Evolutionary conservation across 106 monocot genomes (phyloP), one percentile per base, ranked within the genome.

Genomic region (Hemerocallis citrina): DNA sequence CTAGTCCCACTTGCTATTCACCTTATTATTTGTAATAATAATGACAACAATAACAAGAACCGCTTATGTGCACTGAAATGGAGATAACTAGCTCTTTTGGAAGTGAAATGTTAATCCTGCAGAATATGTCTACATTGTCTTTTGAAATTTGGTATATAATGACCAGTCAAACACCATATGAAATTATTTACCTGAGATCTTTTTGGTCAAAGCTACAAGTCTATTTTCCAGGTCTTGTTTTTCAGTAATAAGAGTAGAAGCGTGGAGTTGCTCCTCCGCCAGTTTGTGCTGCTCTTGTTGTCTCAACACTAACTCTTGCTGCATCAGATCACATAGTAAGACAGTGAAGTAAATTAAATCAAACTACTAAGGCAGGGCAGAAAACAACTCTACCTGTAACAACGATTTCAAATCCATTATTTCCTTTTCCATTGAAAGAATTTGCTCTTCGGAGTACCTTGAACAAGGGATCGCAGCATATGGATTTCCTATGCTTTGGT

Each of bases 221-320:
- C 47, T 81, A 57, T 82, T 79, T 82, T 98, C 98, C 31, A 98
- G 50, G 36, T 85, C 79, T 73, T 75, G 79, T 56, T 82, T 98
- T 71, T 88, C 88, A 68, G 71, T 61, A 42, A 71, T 21, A n/a
- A 98, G 72, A 6, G 75, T 65, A 48, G 84, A 82, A 74, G 38
- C 34, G 5, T 41, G 81, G 9, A 62, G 46, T 63, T 78, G 87
- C 45, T 88, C 88, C 62, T 82, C 79, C 20, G 55, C 51, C 57
- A 92, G 62, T 63, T 79, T 91, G 16, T 81, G 68, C 27, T 84
- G 81, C 46, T 79, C 91, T 36, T 98, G 81, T 68, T 80, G 79
- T 68, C 85, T 92, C 60, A 80, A 38, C 34, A 68, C 28, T 17
- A 75, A 73, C 46, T 74, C 77, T 63, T 80, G 66, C 85, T 89